Evolutionary conservation across 805 yeast species (phyloP), one percentile per base, ranked within the genome.

Genomic region (Starmerella bombicola): DNA sequence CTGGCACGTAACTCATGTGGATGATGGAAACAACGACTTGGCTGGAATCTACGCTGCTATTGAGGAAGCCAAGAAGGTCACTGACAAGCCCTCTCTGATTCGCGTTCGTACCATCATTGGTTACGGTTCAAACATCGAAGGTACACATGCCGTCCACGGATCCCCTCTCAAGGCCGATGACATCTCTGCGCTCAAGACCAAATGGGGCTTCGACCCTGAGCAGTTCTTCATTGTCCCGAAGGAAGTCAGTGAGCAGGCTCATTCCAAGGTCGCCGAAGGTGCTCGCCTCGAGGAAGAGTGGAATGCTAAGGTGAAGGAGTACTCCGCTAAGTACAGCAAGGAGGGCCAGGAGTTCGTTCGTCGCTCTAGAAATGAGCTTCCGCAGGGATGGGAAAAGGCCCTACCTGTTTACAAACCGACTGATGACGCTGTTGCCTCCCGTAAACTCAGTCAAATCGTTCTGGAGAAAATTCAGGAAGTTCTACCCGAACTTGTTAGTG

Each of bases 111-210:
- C 98, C 57, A 80, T 82, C 60, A 88, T 88, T 57, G 98, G 97
- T 64, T 86, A 61, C 68, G 97, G 98, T 59, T 91, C 97, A 38
- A 61, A 76, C 55, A 65, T 69, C 51, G 75, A 73, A 55, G 97
- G 97, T 56, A 74, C 95, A 48, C 88, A 80, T 66, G 69, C 79
- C 55, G 97, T 91, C 42, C 98, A 91, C 68, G 98, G 98, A 66
- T 69, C 95, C 51, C 95, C 98, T 57, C 74, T 88, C 66, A 85
- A 86, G 74, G 68, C 85, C 35, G 97, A 85, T 58, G 98, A 88
- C 61, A 72, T 86, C 58, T 75, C 70, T 56, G 95, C 84, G 65
- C 70, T 88, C 65, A 91, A 85, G 73, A 62, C 67, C 58, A 70
- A 72, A 59, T 78, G 75, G 57, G 96, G 96, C 45, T 86, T 88